These are phyloP conservation scores for Suillus subaureus DNA, from an alignment of 768 basidiomycete species.

Conservation along the genomic window DNA sequence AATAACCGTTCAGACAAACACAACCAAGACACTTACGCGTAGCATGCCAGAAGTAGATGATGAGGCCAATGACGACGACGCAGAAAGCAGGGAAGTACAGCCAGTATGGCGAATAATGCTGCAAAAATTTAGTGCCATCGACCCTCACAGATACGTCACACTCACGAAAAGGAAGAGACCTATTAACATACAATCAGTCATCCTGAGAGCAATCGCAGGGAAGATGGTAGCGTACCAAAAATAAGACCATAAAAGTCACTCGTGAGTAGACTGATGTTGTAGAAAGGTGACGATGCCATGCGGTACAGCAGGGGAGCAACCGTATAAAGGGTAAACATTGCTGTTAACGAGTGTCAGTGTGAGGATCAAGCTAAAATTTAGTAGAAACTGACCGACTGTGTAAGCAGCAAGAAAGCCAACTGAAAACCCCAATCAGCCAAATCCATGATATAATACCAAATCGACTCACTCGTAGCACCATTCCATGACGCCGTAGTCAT, in stretches of 20 bases:
- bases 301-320: slow-evolving; percentile 86
- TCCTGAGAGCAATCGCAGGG: background rate
- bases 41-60: slow-evolving; percentile 86
- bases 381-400: slow-evolving; percentile 38
- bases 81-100: slow-evolving; percentile 83
- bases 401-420: slow-evolving; percentile 57
- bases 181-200: slow-evolving; percentile 20
- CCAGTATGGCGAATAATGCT: slow-evolving; percentile 88
- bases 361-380: background rate
- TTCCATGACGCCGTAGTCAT: slow-evolving; percentile 76
- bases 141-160: slow-evolving; percentile 8
- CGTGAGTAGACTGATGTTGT: slow-evolving; percentile 82
- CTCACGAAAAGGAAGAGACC: slow-evolving; percentile 58
- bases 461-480: slow-evolving; percentile 62
- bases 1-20: slow-evolving; percentile 7
- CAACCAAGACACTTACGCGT: slow-evolving; percentile 58
- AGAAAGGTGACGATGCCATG: slow-evolving; percentile 83
- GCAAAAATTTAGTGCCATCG: slow-evolving; percentile 7
- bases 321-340: slow-evolving; percentile 86
- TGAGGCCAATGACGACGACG: slow-evolving; percentile 69
- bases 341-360: slow-evolving; percentile 32
- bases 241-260: slow-evolving; percentile 88
- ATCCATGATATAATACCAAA: slow-evolving; percentile 16
- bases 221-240: slow-evolving; percentile 47
- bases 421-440: slow-evolving; percentile 20